Base-by-base conservation (phyloP, 2,329 filamentous ascomycete species). In the Byssoonygena ceratinophila region DNA sequence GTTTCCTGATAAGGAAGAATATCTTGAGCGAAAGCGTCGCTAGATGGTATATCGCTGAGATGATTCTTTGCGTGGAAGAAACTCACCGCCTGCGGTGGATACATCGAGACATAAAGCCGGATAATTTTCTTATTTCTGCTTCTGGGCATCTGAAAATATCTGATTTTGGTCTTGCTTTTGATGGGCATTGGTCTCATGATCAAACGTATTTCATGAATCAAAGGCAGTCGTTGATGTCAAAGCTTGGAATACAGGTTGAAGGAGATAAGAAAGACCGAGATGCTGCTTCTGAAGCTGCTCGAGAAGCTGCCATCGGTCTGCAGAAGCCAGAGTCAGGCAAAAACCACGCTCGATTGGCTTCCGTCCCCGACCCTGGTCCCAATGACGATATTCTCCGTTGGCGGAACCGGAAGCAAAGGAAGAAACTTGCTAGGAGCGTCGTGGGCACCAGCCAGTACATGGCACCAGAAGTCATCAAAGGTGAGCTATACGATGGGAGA, bases 391-490 rank as follows among this genome's bases (percentile, higher is more conserved):
- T 90, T 46, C 68, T 90, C 43, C 76, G 77, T 55, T 89, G 83
- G 84, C 78, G 85, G 41, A 83, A 88, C 62, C 75, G 76, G 14
- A 78, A 76, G 56, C 79, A 84, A 23, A 84, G 82, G 59, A 81
- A 88, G 36, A 79, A 79, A 31, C 77, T 87, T 31, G 91, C 91
- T 1, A 80, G 83, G 59, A 95, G 89, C 43, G 82, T 95, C 1
- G 91, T 97, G 9, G 91, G 91, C 1, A 97, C 92, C 1, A 95
- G 89, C 65, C 91, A 96, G 65, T 97, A 97, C 72, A 97, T 96
- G 92, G 91, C 92, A 0, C 91, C 91, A 1, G 92, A 97, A 71
- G 87, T 97, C 16, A 83, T 96, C 54, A 75, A 79, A 58, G 87
- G 90, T 25, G 79, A 88, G 46, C 72, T 77, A 34, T 97, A 97